Evolutionary conservation across 805 yeast species (phyloP).

Genomic region (Ascoidea asiatica): DNA sequence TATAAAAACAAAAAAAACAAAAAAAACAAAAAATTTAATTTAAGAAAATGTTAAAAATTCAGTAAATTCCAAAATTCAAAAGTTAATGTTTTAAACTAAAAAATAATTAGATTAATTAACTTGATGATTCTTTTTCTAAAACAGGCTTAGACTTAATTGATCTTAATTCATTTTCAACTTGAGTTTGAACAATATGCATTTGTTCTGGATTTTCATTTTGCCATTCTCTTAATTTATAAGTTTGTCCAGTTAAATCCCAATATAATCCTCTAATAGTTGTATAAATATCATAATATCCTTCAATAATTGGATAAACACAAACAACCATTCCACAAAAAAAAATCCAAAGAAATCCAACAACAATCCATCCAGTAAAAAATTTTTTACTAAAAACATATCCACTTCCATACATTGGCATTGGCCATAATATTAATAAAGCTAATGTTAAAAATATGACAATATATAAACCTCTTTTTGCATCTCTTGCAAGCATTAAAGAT

Average conservation of each 20-base stretch:
- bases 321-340: conserved; percentile 55
- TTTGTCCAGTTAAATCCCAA: conserved; percentile 76
- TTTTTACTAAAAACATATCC: conserved; percentile 59
- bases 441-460: conserved; percentile 51
- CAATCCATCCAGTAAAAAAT: conserved; percentile 86
- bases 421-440: conserved; percentile 65
- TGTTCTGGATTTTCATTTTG: conserved; percentile 62
- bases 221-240: conserved; percentile 62
- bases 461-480: conserved; percentile 46
- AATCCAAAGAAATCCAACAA: conserved; percentile 71
- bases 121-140: too few species aligned
- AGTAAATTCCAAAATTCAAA: too few species aligned
- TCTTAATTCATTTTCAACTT: too few species aligned
- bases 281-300: conserved; percentile 56
- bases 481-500: conserved; percentile 37
- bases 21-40: too few species aligned
- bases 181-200: conserved; percentile 60
- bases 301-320: conserved; percentile 55
- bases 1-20: too few species aligned
- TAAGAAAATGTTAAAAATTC: too few species aligned
- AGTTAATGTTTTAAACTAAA: too few species aligned
- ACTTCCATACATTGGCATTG: conserved; percentile 89
- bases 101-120: too few species aligned
- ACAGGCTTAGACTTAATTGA: too few species aligned
- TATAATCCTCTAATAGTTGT: conserved; percentile 63